Evolutionary conservation across 257 asterid species (phyloP), one percentile per base, ranked within the genome.

Genomic region (Primulina tabacum): DNA sequence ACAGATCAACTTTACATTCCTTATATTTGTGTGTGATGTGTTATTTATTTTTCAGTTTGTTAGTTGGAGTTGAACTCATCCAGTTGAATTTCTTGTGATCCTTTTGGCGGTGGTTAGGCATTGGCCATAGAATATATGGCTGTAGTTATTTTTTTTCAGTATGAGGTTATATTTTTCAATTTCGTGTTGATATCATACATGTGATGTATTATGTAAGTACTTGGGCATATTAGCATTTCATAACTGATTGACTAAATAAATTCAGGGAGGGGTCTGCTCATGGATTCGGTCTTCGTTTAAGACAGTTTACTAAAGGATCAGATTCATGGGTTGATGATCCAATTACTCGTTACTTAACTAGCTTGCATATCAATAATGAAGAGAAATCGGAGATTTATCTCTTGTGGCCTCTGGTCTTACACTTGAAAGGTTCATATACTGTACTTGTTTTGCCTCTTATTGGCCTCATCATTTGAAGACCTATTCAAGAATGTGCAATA

Each of bases 311-410:
- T 81, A 85, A 86, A 78, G 98, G 97, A 65, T 90, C 94, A 72
- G 98, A 92, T 80, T 92, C 97, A 40, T 92, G 97, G 98, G 87
- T 90, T 62, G 98, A 92, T 80, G 98, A 92, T 79, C 98, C 98
- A 65, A 88, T 92, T 72, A 87, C 92, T 17, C 95, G 95, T 40
- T 91, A 90, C 79, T 74, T 92, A 35, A 87, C 88, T 68, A 88
- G 97, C 71, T 76, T 92, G 63, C 14, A 66, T 77, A 76, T 86
- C 73, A 72, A 77, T 62, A 76, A 76, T 43, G 96, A 85, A 72
- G 92, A 82, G 76, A 79, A 83, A 67, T 90, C 77, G 77, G 84
- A 80, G 78, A 60, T 73, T 69, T 69, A 50, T 84, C 69, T 81
- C 68, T 71, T 92, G 64, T 92, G 98, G 98, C 98, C 98, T 62